phyloP scores from a whole-genome alignment of 1,139 yeast species.

The Candida sp. region DNA sequence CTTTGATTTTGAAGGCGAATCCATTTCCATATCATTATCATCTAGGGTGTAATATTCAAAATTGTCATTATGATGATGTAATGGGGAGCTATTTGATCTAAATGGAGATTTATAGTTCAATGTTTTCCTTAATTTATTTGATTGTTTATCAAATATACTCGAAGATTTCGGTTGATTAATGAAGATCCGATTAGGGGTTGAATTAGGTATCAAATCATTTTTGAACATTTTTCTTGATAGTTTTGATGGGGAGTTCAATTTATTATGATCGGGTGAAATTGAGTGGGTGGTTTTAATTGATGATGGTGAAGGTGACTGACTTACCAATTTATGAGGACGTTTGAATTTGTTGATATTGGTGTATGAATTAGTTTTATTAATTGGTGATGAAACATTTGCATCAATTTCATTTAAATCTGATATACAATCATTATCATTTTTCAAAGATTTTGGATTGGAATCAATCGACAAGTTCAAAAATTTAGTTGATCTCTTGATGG shows the following conservation, averaged over 20 bases:
- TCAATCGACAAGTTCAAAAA: slow-evolving; percentile 46
- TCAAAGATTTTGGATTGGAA: slow-evolving; percentile 21
- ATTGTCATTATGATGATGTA: slow-evolving; percentile 12
- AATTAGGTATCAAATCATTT: slow-evolving; percentile 33
- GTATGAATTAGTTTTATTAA: slow-evolving; percentile 7
- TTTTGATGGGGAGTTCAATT: slow-evolving; percentile 29
- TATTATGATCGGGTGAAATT: slow-evolving; percentile 9
- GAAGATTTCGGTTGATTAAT: slow-evolving; percentile 14
- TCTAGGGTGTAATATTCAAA: slow-evolving; percentile 30
- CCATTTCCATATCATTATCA: slow-evolving; percentile 23
- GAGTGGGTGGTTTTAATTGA: slow-evolving; percentile 13
- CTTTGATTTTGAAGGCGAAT: slow-evolving; percentile 35
- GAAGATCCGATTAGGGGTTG: slow-evolving; percentile 8
- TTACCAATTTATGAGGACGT: slow-evolving; percentile 44
- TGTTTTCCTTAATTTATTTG: slow-evolving; percentile 10
- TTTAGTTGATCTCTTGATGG: slow-evolving; percentile 45
- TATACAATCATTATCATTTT: slow-evolving; percentile 5
- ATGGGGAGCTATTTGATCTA: slow-evolving; percentile 13
- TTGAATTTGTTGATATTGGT: slow-evolving; percentile 36
- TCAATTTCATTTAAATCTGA: slow-evolving; percentile 21
- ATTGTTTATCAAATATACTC: slow-evolving; percentile 14
- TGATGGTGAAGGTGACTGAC: slow-evolving; percentile 46
- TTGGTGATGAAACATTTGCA: slow-evolving; percentile 4
- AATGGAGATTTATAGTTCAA: slow-evolving; percentile 8
- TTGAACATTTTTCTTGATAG: slow-evolving; percentile 30